A percentile compares a stretch with the other conserved stretches of the same genome.
Conservation (phyloP, 441 rosid genomes). For the Sinapis alba region DNA sequence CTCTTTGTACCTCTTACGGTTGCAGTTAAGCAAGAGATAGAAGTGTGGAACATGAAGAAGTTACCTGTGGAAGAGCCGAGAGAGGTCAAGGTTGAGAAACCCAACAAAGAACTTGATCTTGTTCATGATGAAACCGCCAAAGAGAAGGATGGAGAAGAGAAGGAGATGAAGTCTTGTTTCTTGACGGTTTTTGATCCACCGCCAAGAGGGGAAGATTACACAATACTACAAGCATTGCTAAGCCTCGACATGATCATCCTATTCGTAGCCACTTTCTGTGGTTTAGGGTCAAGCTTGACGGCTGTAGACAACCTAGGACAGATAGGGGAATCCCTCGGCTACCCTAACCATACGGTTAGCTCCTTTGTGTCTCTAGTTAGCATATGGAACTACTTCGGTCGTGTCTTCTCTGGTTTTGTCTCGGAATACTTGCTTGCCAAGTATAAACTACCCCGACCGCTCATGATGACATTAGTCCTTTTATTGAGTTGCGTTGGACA, state of each 20-base stretch:
- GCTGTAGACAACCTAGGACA: conserved; percentile 89
- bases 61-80: conserved; percentile 33
- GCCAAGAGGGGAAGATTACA: conserved; percentile 84
- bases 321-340: conserved; percentile 87
- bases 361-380: conserved; percentile 84
- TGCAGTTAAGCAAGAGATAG: conserved; percentile 60
- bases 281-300: conserved; percentile 73
- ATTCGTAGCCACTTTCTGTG: conserved; percentile 68
- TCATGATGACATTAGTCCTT: conserved; percentile 73
- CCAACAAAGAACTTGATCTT: too few species aligned
- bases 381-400: conserved; percentile 89
- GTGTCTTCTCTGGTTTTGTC: conserved; percentile 81
- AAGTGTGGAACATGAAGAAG: conserved; percentile 56
- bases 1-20: conserved; percentile 70
- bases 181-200: conserved; percentile 60
- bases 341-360: conserved; percentile 57
- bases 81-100: conserved; percentile 36
- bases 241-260: conserved; percentile 73
- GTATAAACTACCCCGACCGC: conserved; percentile 68
- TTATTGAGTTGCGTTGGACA: conserved; percentile 60
- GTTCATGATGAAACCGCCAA: not conserved
- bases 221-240: conserved; percentile 74
- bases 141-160: not conserved
- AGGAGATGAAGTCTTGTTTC: conserved; percentile 50
- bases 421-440: conserved; percentile 62